These are phyloP conservation scores for Stemphylium beticola DNA, from an alignment of 2,329 filamentous ascomycete genomes.

Conservation along the genomic window DNA sequence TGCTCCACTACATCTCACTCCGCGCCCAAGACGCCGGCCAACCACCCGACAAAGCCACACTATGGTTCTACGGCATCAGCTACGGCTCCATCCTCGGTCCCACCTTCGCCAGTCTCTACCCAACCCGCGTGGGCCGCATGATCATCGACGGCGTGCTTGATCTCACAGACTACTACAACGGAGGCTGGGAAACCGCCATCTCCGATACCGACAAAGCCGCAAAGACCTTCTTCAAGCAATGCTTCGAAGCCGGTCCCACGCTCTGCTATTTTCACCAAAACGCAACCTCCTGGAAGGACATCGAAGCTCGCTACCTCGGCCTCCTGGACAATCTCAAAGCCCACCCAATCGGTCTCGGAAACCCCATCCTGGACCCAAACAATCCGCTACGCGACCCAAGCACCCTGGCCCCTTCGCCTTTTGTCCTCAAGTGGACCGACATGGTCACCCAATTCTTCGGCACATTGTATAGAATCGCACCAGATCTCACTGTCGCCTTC, in stretches of 20 bases:
- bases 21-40: slow-evolving; percentile 22
- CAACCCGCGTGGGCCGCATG: slow-evolving; percentile 51
- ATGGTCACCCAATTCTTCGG: neutral
- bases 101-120: slow-evolving; percentile 56
- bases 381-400: neutral
- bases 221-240: slow-evolving; percentile 60
- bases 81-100: slow-evolving; percentile 56
- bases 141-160: slow-evolving; percentile 53
- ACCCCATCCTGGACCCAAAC: neutral
- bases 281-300: slow-evolving; percentile 15
- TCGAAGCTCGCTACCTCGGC: slow-evolving; percentile 19
- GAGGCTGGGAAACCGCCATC: slow-evolving; percentile 43
- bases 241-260: slow-evolving; percentile 55
- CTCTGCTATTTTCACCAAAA: slow-evolving; percentile 25
- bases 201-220: slow-evolving; percentile 63
- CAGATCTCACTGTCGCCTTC: neutral
- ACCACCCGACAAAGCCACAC: slow-evolving; percentile 32
- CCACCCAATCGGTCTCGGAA: neutral
- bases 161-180: slow-evolving; percentile 55
- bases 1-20: slow-evolving; percentile 36
- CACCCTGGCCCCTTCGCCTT: neutral
- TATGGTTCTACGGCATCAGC: slow-evolving; percentile 51
- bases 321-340: neutral
- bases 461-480: neutral
- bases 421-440: neutral